Conservation (phyloP, 139 green algal genomes). For the Spirogloea muscicola region DNA sequence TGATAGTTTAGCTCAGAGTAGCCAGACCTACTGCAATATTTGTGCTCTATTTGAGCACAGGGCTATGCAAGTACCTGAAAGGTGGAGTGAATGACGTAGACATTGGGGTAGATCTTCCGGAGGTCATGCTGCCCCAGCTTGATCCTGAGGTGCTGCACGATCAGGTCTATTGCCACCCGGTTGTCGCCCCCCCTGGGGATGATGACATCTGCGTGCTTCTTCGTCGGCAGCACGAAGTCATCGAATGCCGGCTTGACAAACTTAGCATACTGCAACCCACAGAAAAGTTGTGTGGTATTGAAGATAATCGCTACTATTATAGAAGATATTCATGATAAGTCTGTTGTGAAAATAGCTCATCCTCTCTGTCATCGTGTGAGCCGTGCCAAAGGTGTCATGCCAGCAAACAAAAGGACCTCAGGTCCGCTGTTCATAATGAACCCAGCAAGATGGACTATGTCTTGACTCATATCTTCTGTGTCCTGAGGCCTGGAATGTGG, state of each 20-base stretch:
- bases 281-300: too few species aligned
- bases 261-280: conserved; percentile 31
- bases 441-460: too few species aligned
- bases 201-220: conserved; percentile 85
- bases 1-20: neutral
- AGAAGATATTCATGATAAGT: too few species aligned
- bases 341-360: too few species aligned
- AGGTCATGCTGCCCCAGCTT: conserved; percentile 93
- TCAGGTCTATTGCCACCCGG: conserved; percentile 85
- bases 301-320: too few species aligned
- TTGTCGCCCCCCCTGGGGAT: conserved; percentile 79
- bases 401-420: too few species aligned
- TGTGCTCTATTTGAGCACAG: neutral
- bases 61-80: conserved; percentile 61
- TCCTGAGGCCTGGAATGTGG: too few species aligned
- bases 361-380: too few species aligned
- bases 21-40: neutral
- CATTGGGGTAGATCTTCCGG: conserved; percentile 82
- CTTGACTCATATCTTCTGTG: too few species aligned
- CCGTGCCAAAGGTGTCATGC: too few species aligned
- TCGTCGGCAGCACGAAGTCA: conserved; percentile 74
- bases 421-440: too few species aligned
- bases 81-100: conserved; percentile 83
- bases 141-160: conserved; percentile 90
- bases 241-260: conserved; percentile 87